These are phyloP conservation scores for Yamadazyma paraphyllophila DNA, from an alignment of 805 yeast species.

Conservation along the genomic window DNA sequence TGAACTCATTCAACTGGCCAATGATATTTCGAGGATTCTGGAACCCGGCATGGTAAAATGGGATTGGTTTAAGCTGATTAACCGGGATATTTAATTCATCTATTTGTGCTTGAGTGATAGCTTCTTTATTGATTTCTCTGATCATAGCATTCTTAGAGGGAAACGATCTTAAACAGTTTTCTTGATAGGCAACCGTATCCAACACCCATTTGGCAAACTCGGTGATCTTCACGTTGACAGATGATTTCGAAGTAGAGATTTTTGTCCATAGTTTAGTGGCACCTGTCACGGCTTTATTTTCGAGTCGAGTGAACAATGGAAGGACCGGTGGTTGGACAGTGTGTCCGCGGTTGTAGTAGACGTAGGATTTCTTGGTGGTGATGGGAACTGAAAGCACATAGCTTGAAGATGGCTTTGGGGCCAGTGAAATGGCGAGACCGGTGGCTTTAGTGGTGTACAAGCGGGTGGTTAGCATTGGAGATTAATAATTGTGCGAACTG, in stretches of 20 bases:
- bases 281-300: constrained; percentile 45
- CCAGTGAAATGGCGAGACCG: no score
- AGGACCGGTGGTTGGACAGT: constrained; percentile 25
- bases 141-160: constrained; percentile 66
- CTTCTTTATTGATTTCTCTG: constrained; percentile 41
- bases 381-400: constrained; percentile 72
- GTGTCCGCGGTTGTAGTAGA: constrained; percentile 60
- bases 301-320: constrained; percentile 40
- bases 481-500: no score
- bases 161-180: constrained; percentile 67
- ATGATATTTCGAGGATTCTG: constrained; percentile 31
- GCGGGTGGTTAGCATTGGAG: no score
- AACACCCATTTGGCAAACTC: constrained; percentile 49
- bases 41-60: constrained; percentile 38
- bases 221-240: constrained; percentile 61
- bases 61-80: constrained; percentile 37
- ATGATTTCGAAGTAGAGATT: constrained; percentile 52
- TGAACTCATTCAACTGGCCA: constrained; percentile 41
- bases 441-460: no score
- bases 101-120: constrained; percentile 25
- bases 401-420: constrained; percentile 20
- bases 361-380: constrained; percentile 56
- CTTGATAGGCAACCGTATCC: constrained; percentile 74
- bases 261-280: constrained; percentile 64
- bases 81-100: constrained; percentile 23